Conservation (phyloP, 2,329 filamentous ascomycete species). For the Ophiosphaerella narmari region DNA sequence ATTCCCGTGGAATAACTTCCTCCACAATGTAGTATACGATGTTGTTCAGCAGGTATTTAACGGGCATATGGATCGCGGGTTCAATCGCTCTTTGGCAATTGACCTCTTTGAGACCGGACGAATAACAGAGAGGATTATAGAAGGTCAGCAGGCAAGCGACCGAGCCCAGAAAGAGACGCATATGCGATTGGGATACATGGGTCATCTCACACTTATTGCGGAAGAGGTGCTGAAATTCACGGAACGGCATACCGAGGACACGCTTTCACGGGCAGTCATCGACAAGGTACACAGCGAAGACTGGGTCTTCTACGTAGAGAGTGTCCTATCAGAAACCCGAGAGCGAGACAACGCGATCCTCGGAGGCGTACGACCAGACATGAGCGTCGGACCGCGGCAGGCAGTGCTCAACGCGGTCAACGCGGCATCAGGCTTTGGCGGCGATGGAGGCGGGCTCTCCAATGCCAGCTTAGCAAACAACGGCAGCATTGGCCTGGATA, state of each 20-base stretch:
- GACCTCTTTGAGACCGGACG: constrained; percentile 91
- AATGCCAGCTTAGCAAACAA: constrained; percentile 80
- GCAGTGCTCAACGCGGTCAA: constrained; percentile 66
- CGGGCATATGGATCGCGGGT: constrained; percentile 94
- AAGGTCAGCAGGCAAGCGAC: constrained; percentile 86
- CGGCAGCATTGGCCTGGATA: constrained; percentile 57
- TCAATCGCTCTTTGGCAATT: constrained; percentile 85
- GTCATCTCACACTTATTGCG: constrained; percentile 92
- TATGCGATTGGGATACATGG: constrained; percentile 97
- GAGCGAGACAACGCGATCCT: constrained; percentile 98
- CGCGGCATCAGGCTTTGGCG: constrained; percentile 61
- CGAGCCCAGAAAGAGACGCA: constrained; percentile 80
- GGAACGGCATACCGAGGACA: constrained; percentile 86
- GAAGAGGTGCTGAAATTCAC: constrained; percentile 99
- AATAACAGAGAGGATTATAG: constrained; percentile 88
- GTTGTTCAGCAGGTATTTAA: constrained; percentile 99
- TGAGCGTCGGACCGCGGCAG: constrained; percentile 78
- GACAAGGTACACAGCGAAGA: constrained; percentile 86
- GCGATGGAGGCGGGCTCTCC: constrained; percentile 58
- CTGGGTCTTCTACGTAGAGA: constrained; percentile 95
- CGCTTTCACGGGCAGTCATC: constrained; percentile 80
- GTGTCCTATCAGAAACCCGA: constrained; percentile 87
- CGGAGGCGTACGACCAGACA: constrained; percentile 89
- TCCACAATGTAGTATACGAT: constrained; percentile 99
- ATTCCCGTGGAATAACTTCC: constrained; percentile 99